Evolutionary conservation across 768 basidiomycete genomes (phyloP).

Genomic region (Russula dissimulans): DNA sequence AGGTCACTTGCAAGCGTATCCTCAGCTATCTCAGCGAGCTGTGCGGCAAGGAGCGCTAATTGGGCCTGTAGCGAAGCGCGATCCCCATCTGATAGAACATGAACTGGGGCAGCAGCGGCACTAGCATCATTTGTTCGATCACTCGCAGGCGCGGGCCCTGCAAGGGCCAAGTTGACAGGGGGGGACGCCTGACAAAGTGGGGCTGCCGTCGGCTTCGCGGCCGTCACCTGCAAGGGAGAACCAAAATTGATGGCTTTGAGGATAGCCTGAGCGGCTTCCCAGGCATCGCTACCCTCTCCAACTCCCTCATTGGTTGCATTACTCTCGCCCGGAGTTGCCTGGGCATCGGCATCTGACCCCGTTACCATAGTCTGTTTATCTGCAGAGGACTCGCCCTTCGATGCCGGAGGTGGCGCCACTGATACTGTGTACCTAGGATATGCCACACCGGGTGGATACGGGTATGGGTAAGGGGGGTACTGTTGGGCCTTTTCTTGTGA

Average conservation of each 20-base stretch:
- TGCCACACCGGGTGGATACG: conserved; percentile 27
- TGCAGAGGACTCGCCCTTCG: not conserved
- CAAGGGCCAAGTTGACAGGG: not conserved
- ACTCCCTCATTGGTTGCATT: conserved; percentile 25
- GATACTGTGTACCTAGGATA: conserved; percentile 26
- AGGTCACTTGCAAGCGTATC: conserved; percentile 18
- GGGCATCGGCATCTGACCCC: not conserved
- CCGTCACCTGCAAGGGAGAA: conserved; percentile 37
- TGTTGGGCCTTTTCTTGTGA: conserved; percentile 28
- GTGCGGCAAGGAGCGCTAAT: conserved; percentile 61
- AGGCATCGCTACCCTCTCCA: conserved; percentile 48
- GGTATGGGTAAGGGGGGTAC: conserved; percentile 34
- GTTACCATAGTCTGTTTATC: not conserved
- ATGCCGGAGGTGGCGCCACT: conserved; percentile 8
- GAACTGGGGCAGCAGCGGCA: conserved; percentile 10
- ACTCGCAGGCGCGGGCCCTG: not conserved
- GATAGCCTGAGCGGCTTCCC: conserved; percentile 72
- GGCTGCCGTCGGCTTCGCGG: conserved; percentile 12
- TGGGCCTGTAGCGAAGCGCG: conserved; percentile 68
- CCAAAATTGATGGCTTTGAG: conserved; percentile 71
- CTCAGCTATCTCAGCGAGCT: conserved; percentile 58
- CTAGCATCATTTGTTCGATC: conserved; percentile 6
- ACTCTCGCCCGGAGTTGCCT: conserved; percentile 2
- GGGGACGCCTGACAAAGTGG: not conserved
- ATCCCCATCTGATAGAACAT: conserved; percentile 33